phyloP scores from a whole-genome alignment of 2,329 filamentous ascomycete species.

The Colletotrichum tropicale region DNA sequence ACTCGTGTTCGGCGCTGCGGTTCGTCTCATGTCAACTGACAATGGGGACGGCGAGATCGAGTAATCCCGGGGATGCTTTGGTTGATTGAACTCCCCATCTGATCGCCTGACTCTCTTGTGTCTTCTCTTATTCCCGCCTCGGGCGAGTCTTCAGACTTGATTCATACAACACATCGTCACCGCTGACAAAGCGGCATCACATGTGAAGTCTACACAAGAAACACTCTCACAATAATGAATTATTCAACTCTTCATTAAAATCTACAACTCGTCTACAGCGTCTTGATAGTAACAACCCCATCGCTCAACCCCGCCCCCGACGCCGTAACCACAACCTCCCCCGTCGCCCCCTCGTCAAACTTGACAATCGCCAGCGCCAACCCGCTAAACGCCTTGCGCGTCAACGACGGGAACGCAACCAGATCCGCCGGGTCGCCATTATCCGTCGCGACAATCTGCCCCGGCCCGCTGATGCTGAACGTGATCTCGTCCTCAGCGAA shows the following conservation, averaged over 20 bases:
- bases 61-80: neutral
- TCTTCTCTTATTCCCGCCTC: neutral
- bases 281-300: neutral
- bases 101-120: neutral
- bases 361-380: constrained; percentile 44
- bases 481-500: constrained; percentile 43
- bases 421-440: constrained; percentile 54
- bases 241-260: neutral
- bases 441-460: constrained; percentile 53
- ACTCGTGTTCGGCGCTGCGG: neutral
- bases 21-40: neutral
- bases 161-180: neutral
- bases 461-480: constrained; percentile 48
- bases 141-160: neutral
- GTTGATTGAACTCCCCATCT: neutral
- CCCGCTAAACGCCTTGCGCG: constrained; percentile 45
- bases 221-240: neutral
- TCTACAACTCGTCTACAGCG: neutral
- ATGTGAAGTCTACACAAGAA: neutral
- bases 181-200: neutral
- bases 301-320: neutral
- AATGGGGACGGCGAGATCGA: neutral
- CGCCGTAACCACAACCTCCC: neutral
- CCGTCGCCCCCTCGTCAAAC: constrained; percentile 21
- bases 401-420: constrained; percentile 41